These are phyloP conservation scores for Odontarrhena argentea DNA, from an alignment of 345 rosid species.

Conservation along the genomic window DNA sequence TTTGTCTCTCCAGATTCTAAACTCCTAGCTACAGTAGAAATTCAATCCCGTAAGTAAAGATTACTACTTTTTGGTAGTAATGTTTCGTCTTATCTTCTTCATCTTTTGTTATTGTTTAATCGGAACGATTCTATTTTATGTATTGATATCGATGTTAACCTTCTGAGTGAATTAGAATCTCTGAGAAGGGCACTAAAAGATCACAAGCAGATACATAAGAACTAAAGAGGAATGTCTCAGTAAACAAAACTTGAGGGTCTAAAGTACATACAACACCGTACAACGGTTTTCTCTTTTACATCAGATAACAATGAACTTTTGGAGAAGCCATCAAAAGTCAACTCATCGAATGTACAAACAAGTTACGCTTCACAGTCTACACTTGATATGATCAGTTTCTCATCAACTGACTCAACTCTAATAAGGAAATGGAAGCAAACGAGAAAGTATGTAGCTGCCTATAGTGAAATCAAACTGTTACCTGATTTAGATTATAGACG, in stretches of 20 bases:
- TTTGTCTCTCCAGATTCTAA: not conserved
- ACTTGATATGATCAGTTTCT: constrained; percentile 7
- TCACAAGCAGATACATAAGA: not conserved
- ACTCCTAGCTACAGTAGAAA: not conserved
- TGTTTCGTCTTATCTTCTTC: not conserved
- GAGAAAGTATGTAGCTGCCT: not conserved
- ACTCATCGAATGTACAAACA: not conserved
- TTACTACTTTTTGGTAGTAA: not conserved
- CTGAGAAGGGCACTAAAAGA: not conserved
- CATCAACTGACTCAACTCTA: not conserved
- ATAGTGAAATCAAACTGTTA: not conserved
- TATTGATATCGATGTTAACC: not conserved
- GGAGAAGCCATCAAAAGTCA: not conserved
- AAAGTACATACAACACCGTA: constrained; percentile 1
- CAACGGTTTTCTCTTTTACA: constrained; percentile 14
- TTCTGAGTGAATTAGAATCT: not conserved
- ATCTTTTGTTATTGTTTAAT: not conserved
- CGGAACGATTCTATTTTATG: not conserved
- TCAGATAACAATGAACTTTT: not conserved
- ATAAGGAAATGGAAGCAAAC: constrained; percentile 7
- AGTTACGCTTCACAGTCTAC: not conserved
- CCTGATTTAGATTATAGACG: not conserved
- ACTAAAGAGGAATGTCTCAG: not conserved
- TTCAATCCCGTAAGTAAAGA: not conserved
- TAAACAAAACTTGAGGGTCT: not conserved